Conservation (phyloP, 2,329 filamentous ascomycete genomes). For the Magnaporthiopsis poae region DNA sequence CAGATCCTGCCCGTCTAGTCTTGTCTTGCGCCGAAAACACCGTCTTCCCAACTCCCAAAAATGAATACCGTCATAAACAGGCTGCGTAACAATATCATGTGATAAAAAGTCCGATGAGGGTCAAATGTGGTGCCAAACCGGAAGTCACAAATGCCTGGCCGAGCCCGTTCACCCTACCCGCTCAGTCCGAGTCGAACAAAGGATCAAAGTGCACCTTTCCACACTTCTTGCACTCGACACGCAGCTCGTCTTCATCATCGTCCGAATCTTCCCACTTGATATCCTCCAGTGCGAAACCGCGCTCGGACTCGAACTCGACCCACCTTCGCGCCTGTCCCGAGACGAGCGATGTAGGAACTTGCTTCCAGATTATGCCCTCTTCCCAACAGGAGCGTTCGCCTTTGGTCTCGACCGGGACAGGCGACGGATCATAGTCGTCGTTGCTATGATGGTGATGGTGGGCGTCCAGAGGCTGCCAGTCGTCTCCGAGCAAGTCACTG, state of each 20-base stretch:
- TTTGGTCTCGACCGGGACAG: conserved; percentile 28
- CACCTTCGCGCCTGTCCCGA: conserved; percentile 31
- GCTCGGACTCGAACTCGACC: conserved; percentile 33
- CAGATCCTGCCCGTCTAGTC: too few species aligned
- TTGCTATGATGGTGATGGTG: conserved; percentile 22
- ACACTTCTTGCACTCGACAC: conserved; percentile 14
- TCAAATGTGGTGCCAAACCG: too few species aligned
- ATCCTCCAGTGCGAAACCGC: conserved; percentile 9
- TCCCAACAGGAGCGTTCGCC: conserved; percentile 18
- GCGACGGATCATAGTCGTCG: conserved; percentile 25
- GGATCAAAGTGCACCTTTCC: conserved; percentile 11
- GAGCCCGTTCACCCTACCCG: too few species aligned
- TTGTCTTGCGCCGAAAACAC: too few species aligned
- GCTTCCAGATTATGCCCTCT: conserved; percentile 39
- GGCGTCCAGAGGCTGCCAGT: conserved; percentile 15
- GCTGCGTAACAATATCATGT: too few species aligned
- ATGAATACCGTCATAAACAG: too few species aligned
- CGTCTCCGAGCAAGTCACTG: conserved; percentile 15
- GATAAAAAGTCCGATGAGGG: too few species aligned
- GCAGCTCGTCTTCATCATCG: conserved; percentile 1
- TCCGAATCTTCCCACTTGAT: conserved; percentile 10
- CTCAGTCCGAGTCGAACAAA: conserved; percentile 2
- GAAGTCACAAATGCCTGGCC: too few species aligned
- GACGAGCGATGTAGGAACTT: conserved; percentile 33
- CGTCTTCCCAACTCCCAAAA: too few species aligned